Percentiles rank a stretch among this genome's conserved stretches.
These are phyloP conservation scores for Nicotiana otophora DNA, from an alignment of 257 asterid species.

Conservation along the genomic window DNA sequence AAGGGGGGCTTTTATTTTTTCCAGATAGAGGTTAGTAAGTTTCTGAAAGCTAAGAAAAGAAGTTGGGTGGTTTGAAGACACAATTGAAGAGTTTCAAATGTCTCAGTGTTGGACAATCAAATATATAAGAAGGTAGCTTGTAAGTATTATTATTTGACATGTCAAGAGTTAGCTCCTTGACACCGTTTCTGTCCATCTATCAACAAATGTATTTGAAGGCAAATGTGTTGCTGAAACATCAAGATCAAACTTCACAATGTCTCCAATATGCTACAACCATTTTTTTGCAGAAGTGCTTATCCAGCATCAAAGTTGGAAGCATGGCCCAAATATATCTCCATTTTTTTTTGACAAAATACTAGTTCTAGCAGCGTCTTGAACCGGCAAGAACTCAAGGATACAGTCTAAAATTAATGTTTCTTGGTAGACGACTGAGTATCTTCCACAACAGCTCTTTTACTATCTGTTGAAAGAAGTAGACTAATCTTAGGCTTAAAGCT, in stretches of 20 bases:
- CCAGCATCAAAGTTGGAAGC: not conserved
- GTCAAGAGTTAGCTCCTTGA: not conserved
- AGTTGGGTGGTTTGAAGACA: too few species aligned
- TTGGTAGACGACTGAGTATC: constrained; percentile 11
- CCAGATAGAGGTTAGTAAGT: not conserved
- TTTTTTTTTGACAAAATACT: not conserved
- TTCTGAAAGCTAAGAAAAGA: not conserved
- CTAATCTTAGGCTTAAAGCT: too few species aligned
- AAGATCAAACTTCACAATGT: not conserved
- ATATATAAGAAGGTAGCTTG: not conserved
- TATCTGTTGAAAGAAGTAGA: too few species aligned
- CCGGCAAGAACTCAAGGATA: not conserved
- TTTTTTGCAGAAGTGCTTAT: not conserved
- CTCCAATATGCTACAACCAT: not conserved
- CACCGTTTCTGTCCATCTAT: not conserved
- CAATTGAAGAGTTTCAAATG: too few species aligned
- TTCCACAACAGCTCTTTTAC: not conserved
- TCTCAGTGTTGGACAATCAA: too few species aligned
- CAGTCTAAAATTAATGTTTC: constrained; percentile 1
- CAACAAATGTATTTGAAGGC: not conserved
- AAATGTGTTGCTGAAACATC: not conserved
- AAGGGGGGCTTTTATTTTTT: not conserved
- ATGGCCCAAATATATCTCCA: constrained; percentile 19
- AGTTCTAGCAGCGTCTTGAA: constrained; percentile 18
- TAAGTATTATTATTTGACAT: not conserved